phyloP scores from a whole-genome alignment of 106 monocot species.

The Dendrobium nobile region DNA sequence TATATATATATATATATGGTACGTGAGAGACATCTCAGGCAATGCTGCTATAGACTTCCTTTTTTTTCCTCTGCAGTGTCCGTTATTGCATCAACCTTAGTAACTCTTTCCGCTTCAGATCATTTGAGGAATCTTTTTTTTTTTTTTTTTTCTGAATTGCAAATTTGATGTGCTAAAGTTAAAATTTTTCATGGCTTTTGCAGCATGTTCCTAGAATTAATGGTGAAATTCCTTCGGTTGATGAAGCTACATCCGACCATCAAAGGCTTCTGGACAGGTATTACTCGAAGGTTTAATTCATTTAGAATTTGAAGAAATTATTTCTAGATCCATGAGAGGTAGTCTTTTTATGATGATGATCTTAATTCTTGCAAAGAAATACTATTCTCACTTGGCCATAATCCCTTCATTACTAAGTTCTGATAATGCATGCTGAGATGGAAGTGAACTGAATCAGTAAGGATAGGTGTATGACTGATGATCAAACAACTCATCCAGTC shows the following conservation, averaged over 20 bases:
- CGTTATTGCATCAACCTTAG: not conserved
- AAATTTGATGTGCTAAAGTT: not conserved
- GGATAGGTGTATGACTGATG: not conserved
- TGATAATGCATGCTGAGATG: not conserved
- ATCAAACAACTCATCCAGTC: not conserved
- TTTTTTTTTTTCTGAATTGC: not conserved
- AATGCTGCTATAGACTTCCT: not conserved
- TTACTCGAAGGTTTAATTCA: conserved; percentile 1
- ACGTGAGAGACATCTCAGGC: not conserved
- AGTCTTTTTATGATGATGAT: not conserved
- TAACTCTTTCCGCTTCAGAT: not conserved
- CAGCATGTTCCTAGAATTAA: conserved; percentile 68
- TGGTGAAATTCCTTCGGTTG: conserved; percentile 62
- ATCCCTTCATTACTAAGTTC: not conserved
- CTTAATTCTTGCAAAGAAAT: not conserved
- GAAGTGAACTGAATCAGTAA: not conserved
- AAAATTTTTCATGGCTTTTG: conserved; percentile 1
- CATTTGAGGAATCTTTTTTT: not conserved
- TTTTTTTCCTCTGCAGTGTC: not conserved
- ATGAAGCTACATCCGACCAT: conserved; percentile 80
- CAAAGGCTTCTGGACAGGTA: conserved; percentile 70
- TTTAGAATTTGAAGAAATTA: not conserved
- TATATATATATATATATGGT: not conserved
- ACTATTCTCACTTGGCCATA: not conserved
- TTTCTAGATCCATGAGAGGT: not conserved